phyloP scores from a whole-genome alignment of 768 basidiomycete genomes.

The Termitomyces titanicus region DNA sequence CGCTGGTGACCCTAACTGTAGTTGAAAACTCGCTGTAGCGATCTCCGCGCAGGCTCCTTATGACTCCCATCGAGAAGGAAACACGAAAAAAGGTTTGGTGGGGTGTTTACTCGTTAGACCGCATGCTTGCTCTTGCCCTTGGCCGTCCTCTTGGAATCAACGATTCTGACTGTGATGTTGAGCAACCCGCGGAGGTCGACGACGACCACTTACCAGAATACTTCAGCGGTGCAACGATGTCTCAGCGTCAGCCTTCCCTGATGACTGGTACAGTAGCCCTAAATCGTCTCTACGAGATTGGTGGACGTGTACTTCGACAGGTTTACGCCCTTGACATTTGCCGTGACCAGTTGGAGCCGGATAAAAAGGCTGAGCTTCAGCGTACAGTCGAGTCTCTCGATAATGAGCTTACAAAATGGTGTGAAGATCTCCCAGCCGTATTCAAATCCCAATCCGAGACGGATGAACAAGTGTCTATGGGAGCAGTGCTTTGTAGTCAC shows the following conservation, averaged over 20 bases:
- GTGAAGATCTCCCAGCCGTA: slow-evolving; percentile 66
- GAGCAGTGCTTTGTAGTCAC: slow-evolving; percentile 81
- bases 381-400: slow-evolving; percentile 76
- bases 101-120: slow-evolving; percentile 86
- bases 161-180: slow-evolving; percentile 88
- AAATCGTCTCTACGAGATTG: slow-evolving; percentile 79
- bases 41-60: slow-evolving; percentile 69
- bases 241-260: slow-evolving; percentile 56
- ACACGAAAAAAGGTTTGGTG: slow-evolving; percentile 92
- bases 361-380: slow-evolving; percentile 74
- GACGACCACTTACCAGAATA: slow-evolving; percentile 75
- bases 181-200: slow-evolving; percentile 79
- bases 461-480: slow-evolving; percentile 82
- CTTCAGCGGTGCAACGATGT: slow-evolving; percentile 58
- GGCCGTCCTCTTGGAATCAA: slow-evolving; percentile 87
- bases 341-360: slow-evolving; percentile 69
- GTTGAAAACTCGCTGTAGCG: slow-evolving; percentile 44
- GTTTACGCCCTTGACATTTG: slow-evolving; percentile 81
- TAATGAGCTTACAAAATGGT: slow-evolving; percentile 76
- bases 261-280: slow-evolving; percentile 83
- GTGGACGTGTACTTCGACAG: slow-evolving; percentile 74
- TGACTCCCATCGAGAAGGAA: slow-evolving; percentile 80
- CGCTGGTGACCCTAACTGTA: slow-evolving; percentile 13
- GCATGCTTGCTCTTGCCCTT: slow-evolving; percentile 88
- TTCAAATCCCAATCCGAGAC: slow-evolving; percentile 75